phyloP scores from a whole-genome alignment of 2,329 filamentous ascomycete genomes.

The Didymella exigua region DNA sequence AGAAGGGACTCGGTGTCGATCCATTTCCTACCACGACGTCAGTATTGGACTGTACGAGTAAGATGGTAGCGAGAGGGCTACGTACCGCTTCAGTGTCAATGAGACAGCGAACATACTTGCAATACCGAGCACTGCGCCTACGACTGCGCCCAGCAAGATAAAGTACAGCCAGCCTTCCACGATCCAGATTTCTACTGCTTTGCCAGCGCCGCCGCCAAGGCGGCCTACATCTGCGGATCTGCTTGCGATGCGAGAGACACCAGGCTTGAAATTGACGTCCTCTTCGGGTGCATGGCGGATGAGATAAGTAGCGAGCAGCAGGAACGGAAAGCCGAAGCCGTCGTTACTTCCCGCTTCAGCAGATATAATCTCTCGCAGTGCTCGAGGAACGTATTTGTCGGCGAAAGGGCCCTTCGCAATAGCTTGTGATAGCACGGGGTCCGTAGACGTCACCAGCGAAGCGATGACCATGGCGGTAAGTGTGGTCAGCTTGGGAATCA shows the following conservation, averaged over 20 bases:
- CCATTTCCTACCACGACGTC: slow-evolving; percentile 50
- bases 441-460: slow-evolving; percentile 66
- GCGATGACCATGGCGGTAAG: slow-evolving; percentile 60
- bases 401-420: slow-evolving; percentile 68
- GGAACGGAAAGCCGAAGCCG: slow-evolving; percentile 66
- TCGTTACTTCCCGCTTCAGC: slow-evolving; percentile 67
- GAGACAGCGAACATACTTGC: slow-evolving; percentile 56
- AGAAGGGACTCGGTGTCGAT: slow-evolving; percentile 59
- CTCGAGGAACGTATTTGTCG: slow-evolving; percentile 64
- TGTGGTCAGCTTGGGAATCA: slow-evolving; percentile 61
- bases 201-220: slow-evolving; percentile 58
- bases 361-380: slow-evolving; percentile 66
- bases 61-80: background rate
- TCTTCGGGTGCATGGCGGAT: slow-evolving; percentile 58
- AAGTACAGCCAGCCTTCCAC: slow-evolving; percentile 67
- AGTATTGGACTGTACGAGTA: background rate
- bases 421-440: slow-evolving; percentile 66
- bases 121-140: slow-evolving; percentile 60
- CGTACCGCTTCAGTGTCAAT: slow-evolving; percentile 39
- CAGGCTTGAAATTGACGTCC: slow-evolving; percentile 32
- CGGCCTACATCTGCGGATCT: slow-evolving; percentile 53
- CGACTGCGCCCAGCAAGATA: slow-evolving; percentile 59
- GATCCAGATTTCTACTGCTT: slow-evolving; percentile 63
- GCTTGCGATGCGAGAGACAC: slow-evolving; percentile 5
- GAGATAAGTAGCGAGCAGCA: slow-evolving; percentile 62